Conservation (phyloP, 108 stramenopile species). For the Cafeteria roenbergensis region DNA sequence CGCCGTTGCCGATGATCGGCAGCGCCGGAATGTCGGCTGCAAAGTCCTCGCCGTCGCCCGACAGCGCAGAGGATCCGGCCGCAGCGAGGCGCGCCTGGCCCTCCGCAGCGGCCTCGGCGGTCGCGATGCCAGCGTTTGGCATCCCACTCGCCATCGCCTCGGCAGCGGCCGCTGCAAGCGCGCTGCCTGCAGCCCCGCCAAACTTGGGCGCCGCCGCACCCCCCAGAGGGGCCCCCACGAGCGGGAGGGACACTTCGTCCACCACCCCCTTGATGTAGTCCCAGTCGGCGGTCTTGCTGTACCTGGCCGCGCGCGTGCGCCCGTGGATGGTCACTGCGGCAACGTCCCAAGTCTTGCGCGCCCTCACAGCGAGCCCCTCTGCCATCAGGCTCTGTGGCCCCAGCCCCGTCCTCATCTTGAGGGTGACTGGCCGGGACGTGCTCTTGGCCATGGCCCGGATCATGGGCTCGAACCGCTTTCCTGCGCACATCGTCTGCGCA, state of each 20-base stretch:
- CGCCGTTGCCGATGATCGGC: constrained; percentile 92
- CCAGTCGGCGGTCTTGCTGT: constrained; percentile 77
- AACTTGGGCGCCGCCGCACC: no score
- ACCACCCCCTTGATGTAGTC: constrained; percentile 76
- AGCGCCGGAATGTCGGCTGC: constrained; percentile 31
- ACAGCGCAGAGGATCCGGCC: not conserved
- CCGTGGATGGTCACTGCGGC: constrained; percentile 65
- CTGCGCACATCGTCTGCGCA: constrained; percentile 71
- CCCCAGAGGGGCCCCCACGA: no score
- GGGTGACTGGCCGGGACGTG: constrained; percentile 66
- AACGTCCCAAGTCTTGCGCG: constrained; percentile 16
- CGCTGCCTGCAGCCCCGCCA: constrained; percentile 18
- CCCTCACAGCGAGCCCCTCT: constrained; percentile 45
- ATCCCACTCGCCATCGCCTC: not conserved
- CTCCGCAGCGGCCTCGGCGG: not conserved
- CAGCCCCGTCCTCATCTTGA: constrained; percentile 95
- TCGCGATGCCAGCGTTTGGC: not conserved
- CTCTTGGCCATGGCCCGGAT: constrained; percentile 55
- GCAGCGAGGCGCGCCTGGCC: not conserved
- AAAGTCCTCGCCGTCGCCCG: constrained; percentile 16
- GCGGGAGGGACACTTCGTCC: no score
- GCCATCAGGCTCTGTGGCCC: constrained; percentile 74
- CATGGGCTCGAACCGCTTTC: no score
- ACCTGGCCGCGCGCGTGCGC: constrained; percentile 74
- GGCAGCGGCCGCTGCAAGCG: not conserved